Conservation (phyloP, 2,329 filamentous ascomycete genomes). For the Fusarium liriodendri region DNA sequence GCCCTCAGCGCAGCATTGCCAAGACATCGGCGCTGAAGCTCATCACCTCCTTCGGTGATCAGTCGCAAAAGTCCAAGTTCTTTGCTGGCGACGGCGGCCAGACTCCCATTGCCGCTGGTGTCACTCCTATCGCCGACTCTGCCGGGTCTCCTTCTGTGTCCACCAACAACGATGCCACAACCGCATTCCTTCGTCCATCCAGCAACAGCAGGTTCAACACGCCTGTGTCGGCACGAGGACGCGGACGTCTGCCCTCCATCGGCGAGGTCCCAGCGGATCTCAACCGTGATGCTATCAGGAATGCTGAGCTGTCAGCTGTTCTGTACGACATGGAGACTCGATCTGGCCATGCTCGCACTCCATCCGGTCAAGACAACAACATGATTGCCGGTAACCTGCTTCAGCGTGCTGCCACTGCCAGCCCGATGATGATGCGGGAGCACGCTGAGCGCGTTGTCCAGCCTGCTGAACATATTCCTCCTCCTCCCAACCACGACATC, state of each 20-base stretch:
- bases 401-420: slow-evolving; percentile 74
- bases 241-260: slow-evolving; percentile 80
- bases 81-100: slow-evolving; percentile 68
- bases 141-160: slow-evolving; percentile 70
- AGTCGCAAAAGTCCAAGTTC: slow-evolving; percentile 71
- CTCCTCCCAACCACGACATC: slow-evolving; percentile 70
- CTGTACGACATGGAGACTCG: slow-evolving; percentile 42
- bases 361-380: slow-evolving; percentile 57
- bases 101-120: slow-evolving; percentile 84
- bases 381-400: slow-evolving; percentile 59
- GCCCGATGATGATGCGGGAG: slow-evolving; percentile 72
- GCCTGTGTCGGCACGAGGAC: slow-evolving; percentile 70
- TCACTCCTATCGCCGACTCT: slow-evolving; percentile 88
- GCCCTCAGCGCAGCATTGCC: slow-evolving; percentile 72
- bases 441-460: slow-evolving; percentile 51
- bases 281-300: slow-evolving; percentile 45
- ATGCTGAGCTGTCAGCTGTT: slow-evolving; percentile 35
- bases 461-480: slow-evolving; percentile 52
- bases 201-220: slow-evolving; percentile 77
- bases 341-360: slow-evolving; percentile 50
- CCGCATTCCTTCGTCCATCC: slow-evolving; percentile 74
- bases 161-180: slow-evolving; percentile 66
- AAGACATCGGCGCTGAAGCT: slow-evolving; percentile 90
- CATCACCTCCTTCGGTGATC: slow-evolving; percentile 86
- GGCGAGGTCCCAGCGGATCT: slow-evolving; percentile 65